Percentiles rank a stretch among this genome's conserved stretches.
Conservation (phyloP, 2,329 filamentous ascomycete genomes). For the Alternaria infectoria region DNA sequence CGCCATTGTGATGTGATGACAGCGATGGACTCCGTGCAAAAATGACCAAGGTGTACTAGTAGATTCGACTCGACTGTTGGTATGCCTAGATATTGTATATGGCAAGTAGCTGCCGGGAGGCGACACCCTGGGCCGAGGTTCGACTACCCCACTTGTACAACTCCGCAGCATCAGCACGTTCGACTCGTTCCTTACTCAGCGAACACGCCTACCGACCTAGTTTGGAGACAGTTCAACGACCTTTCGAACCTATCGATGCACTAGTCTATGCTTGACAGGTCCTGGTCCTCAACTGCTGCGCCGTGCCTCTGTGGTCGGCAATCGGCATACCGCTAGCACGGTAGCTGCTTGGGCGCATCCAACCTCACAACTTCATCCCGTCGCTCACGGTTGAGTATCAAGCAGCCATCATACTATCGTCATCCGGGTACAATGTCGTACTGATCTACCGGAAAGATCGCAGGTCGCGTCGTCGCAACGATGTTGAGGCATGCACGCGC, state of each 20-base stretch:
- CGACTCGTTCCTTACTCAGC: constrained; percentile 8
- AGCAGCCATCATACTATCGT: neutral
- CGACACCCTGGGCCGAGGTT: constrained; percentile 17
- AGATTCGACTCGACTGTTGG: too few relatives aligned
- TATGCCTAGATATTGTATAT: neutral
- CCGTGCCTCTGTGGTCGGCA: neutral
- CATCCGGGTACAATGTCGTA: neutral
- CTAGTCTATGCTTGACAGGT: neutral
- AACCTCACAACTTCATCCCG: neutral
- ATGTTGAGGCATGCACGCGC: neutral
- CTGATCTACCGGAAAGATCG: neutral
- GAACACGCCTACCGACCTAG: neutral
- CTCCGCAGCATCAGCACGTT: constrained; percentile 2
- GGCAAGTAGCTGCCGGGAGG: neutral
- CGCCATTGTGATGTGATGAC: constrained; percentile 23
- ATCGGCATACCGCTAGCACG: neutral
- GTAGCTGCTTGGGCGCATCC: neutral
- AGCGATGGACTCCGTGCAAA: neutral
- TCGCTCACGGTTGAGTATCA: neutral
- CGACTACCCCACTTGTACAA: constrained; percentile 12
- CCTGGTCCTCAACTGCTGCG: neutral
- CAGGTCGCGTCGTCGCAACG: neutral
- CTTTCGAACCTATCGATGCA: neutral
- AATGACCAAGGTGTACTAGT: neutral
- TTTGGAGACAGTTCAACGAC: neutral